Percentiles rank a stretch among this genome's conserved stretches.
Conservation (phyloP, 768 basidiomycete genomes). For the Tylopilus cervinicoccineus region DNA sequence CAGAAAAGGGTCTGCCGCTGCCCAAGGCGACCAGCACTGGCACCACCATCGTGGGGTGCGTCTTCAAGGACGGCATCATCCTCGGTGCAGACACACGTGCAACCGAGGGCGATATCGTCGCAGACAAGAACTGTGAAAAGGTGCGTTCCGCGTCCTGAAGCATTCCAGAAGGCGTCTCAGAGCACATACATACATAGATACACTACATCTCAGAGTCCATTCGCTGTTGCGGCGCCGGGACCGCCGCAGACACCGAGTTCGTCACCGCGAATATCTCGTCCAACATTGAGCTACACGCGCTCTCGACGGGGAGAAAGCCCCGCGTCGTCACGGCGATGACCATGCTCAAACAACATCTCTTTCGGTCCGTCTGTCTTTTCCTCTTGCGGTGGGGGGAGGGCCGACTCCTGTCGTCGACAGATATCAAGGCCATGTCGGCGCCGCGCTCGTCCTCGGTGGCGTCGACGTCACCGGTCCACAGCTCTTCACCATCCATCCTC, state of each 20-base stretch:
- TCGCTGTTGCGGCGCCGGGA: slow-evolving; percentile 97
- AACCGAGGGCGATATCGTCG: slow-evolving; percentile 90
- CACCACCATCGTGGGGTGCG: slow-evolving; percentile 96
- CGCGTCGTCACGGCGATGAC: slow-evolving; percentile 98
- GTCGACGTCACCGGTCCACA: slow-evolving; percentile 94
- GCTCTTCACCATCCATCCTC: slow-evolving; percentile 92
- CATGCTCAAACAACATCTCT: slow-evolving; percentile 95
- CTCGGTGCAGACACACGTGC: slow-evolving; percentile 97
- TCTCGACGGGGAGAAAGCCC: slow-evolving; percentile 88
- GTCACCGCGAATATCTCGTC: slow-evolving; percentile 93
- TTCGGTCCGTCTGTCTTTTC: slow-evolving; percentile 49
- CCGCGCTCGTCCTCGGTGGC: slow-evolving; percentile 93
- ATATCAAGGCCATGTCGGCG: slow-evolving; percentile 91
- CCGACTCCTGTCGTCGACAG: slow-evolving; percentile 35
- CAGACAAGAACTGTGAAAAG: slow-evolving; percentile 99
- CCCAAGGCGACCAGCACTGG: slow-evolving; percentile 91
- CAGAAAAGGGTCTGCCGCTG: slow-evolving; percentile 63
- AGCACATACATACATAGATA: slow-evolving; percentile 52
- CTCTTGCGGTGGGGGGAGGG: background rate
- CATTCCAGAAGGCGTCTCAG: too few species aligned
- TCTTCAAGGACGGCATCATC: slow-evolving; percentile 89
- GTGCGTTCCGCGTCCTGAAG: slow-evolving; percentile 37
- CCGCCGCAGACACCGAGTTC: slow-evolving; percentile 98
- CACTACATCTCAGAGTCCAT: slow-evolving; percentile 96
- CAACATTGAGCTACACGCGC: slow-evolving; percentile 89